These are phyloP conservation scores for Coelastrella sp. DNA, from an alignment of 139 green algal species.

Conservation along the genomic window DNA sequence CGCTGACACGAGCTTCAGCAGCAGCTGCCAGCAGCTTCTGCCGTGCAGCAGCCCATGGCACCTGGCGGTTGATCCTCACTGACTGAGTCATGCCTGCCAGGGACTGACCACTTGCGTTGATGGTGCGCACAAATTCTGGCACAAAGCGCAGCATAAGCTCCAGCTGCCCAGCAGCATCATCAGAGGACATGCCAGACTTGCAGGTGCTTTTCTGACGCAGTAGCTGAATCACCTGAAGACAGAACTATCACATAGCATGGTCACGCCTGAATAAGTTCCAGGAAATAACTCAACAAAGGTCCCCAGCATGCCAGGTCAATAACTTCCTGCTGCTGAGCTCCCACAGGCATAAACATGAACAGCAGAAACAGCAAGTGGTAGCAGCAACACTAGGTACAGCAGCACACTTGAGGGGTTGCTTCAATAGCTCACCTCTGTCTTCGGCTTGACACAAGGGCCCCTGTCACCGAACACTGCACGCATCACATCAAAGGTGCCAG, in stretches of 20 bases:
- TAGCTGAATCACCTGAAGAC: slow-evolving; percentile 35
- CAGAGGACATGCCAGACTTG: slow-evolving; percentile 31
- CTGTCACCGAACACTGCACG: slow-evolving; percentile 39
- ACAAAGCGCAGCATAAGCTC: slow-evolving; percentile 37
- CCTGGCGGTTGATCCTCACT: slow-evolving; percentile 41
- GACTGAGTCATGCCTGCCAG: slow-evolving; percentile 35
- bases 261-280: no score
- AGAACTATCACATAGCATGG: background rate
- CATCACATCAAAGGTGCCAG: slow-evolving; percentile 44
- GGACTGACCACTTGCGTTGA: background rate
- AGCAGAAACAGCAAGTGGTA: background rate
- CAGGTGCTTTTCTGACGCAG: slow-evolving; percentile 45
- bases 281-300: no score
- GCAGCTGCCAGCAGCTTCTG: slow-evolving; percentile 29
- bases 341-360: background rate
- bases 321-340: no score
- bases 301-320: no score
- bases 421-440: slow-evolving; percentile 11
- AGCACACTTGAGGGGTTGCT: background rate
- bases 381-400: background rate
- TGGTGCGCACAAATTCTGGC: slow-evolving; percentile 18
- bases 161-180: slow-evolving; percentile 30
- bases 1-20: background rate
- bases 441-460: slow-evolving; percentile 41
- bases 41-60: slow-evolving; percentile 16